Percentiles rank a stretch among this genome's conserved stretches.
Conservation (phyloP, 345 rosid genomes). For the Gossypium mustelinum region DNA sequence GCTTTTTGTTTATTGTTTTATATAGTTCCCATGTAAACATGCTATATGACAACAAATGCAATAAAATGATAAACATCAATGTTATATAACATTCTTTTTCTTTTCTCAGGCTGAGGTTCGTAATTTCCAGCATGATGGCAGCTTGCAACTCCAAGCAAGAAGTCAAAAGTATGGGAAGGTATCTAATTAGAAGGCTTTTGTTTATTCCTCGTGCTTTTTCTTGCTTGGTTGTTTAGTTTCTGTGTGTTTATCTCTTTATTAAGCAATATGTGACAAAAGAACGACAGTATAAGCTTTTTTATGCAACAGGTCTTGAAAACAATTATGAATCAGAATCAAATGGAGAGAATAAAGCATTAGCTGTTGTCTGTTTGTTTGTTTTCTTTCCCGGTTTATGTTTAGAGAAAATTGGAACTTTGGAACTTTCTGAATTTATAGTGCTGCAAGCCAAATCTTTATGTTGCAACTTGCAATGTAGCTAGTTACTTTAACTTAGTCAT, state of each 20-base stretch:
- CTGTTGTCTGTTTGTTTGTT: background rate
- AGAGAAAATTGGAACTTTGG: background rate
- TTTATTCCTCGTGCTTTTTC: background rate
- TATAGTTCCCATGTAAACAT: background rate
- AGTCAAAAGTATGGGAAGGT: slow-evolving; percentile 98
- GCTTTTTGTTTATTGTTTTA: background rate
- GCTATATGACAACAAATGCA: background rate
- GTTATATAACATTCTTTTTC: background rate
- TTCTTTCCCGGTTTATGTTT: background rate
- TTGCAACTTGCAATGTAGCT: background rate
- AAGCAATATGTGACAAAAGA: background rate
- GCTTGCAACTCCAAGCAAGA: slow-evolving; percentile 86
- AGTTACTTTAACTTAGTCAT: background rate
- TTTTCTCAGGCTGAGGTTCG: slow-evolving; percentile 79
- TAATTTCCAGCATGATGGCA: slow-evolving; percentile 73
- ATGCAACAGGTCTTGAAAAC: background rate
- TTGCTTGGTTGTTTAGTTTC: background rate
- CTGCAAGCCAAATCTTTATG: background rate
- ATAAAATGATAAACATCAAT: background rate
- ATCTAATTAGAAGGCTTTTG: slow-evolving; percentile 12
- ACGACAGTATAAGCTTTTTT: background rate
- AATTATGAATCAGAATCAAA: background rate
- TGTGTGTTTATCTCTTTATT: background rate
- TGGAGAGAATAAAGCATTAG: background rate
- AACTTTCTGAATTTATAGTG: background rate